Percentiles rank a stretch among this genome's conserved stretches.
These are phyloP conservation scores for Phylloporus sp. DNA, from an alignment of 768 basidiomycete species.

Conservation along the genomic window DNA sequence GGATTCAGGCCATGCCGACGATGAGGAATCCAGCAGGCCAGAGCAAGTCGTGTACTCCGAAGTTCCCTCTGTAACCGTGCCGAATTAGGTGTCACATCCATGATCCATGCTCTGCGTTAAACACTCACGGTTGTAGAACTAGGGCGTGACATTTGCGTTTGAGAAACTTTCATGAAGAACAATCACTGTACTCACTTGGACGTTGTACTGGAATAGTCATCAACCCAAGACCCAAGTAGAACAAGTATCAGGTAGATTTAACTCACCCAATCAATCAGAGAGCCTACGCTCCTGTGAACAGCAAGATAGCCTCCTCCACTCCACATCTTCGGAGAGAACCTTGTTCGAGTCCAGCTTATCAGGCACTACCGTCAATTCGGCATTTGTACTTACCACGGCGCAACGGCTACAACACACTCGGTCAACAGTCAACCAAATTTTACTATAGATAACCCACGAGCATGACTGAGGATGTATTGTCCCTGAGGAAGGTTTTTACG, in stretches of 20 bases:
- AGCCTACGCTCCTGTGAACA: conserved; percentile 35
- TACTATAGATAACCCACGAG: conserved; percentile 22
- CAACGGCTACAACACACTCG: conserved; percentile 5
- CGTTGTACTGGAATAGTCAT: conserved; percentile 24
- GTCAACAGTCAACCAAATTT: neutral
- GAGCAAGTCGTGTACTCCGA: conserved; percentile 38
- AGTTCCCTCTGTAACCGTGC: conserved; percentile 29
- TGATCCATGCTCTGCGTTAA: neutral
- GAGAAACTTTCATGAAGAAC: neutral
- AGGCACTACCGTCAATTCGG: neutral
- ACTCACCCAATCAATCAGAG: conserved; percentile 44
- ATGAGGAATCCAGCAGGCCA: conserved; percentile 37
- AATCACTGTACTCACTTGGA: conserved; percentile 31
- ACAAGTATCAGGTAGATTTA: neutral
- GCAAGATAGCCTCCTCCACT: conserved; percentile 35
- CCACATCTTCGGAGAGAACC: conserved; percentile 20
- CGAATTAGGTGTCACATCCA: neutral
- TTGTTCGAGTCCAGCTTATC: neutral
- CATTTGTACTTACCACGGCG: conserved; percentile 13
- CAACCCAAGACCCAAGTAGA: neutral
- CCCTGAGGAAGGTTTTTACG: conserved; percentile 32
- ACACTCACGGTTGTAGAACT: conserved; percentile 29
- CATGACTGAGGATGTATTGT: conserved; percentile 33
- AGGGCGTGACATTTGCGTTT: neutral
- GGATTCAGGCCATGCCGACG: conserved; percentile 39